phyloP scores from a whole-genome alignment of 371 early-diverging fungal genomes.

The Catenaria anguillulae region DNA sequence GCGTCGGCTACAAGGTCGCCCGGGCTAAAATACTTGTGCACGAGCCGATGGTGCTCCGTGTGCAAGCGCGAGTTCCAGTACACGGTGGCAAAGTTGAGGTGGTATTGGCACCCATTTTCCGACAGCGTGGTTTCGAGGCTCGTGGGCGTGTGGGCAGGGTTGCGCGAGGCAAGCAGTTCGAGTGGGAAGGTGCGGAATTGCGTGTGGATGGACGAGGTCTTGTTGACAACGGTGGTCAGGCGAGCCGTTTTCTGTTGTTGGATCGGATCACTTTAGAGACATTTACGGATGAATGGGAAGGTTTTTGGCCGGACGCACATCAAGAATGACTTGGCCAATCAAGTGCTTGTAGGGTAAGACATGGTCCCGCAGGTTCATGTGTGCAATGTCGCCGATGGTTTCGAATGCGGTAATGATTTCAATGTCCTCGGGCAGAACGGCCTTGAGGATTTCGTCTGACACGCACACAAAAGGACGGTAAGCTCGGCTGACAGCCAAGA shows the following conservation, averaged over 20 bases:
- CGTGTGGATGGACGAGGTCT: slow-evolving; percentile 82
- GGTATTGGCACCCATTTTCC: slow-evolving; percentile 81
- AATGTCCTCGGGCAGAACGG: slow-evolving; percentile 71
- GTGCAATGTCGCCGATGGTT: slow-evolving; percentile 93
- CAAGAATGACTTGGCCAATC: slow-evolving; percentile 87
- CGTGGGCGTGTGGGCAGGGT: neutral
- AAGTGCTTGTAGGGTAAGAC: slow-evolving; percentile 72
- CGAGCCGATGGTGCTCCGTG: slow-evolving; percentile 84
- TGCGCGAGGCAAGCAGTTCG: slow-evolving; percentile 66
- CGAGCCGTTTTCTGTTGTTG: slow-evolving; percentile 72
- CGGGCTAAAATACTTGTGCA: slow-evolving; percentile 23
- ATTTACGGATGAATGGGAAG: too few relatives aligned
- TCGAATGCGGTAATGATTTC: slow-evolving; percentile 84
- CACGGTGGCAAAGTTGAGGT: slow-evolving; percentile 91
- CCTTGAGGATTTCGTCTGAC: slow-evolving; percentile 79
- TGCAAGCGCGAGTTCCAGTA: slow-evolving; percentile 99
- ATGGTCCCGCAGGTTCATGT: slow-evolving; percentile 86
- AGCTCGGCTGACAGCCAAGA: neutral
- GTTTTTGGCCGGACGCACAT: too few relatives aligned
- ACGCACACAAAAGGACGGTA: neutral
- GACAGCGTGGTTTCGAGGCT: slow-evolving; percentile 27
- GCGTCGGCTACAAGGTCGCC: slow-evolving; percentile 47
- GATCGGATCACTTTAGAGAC: neutral
- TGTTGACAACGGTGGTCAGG: slow-evolving; percentile 88
- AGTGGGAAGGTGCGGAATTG: slow-evolving; percentile 91